These are phyloP conservation scores for Eimeria nieschulzi DNA, from an alignment of 169 alveolate genomes.

Conservation along the genomic window DNA sequence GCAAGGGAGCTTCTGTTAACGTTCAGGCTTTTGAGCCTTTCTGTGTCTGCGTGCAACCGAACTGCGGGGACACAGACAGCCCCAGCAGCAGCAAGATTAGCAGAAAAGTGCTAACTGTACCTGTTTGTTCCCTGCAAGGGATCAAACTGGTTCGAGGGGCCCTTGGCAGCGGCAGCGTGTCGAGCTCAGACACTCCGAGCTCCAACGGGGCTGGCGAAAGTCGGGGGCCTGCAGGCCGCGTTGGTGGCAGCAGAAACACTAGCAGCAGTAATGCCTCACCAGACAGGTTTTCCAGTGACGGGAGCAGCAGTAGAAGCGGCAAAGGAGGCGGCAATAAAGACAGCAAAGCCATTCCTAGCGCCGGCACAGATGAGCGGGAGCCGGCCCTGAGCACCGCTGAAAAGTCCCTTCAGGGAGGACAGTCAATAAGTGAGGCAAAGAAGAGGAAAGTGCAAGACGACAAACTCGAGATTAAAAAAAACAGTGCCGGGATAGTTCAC, in stretches of 20 bases:
- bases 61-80: slow-evolving; percentile 2
- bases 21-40: slow-evolving; percentile 40
- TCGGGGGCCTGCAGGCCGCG: not conserved
- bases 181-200: not conserved
- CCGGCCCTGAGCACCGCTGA: too few relatives aligned
- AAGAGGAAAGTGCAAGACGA: too few relatives aligned
- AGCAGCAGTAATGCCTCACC: not conserved
- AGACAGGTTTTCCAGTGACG: not conserved
- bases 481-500: too few relatives aligned
- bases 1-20: not conserved
- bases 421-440: too few relatives aligned
- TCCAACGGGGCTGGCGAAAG: not conserved
- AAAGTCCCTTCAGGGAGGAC: too few relatives aligned
- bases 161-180: slow-evolving; percentile 3
- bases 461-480: too few relatives aligned
- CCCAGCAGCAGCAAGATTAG: slow-evolving; percentile 5
- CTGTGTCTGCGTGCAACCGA: not conserved
- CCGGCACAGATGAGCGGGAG: too few relatives aligned
- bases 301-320: slow-evolving; percentile 10
- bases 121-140: slow-evolving; percentile 44
- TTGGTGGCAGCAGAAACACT: not conserved
- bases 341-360: not conserved
- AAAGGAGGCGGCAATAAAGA: not conserved
- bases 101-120: not conserved
- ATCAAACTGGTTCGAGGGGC: not conserved